Evolutionary conservation across 2,329 filamentous ascomycete species (phyloP).

Genomic region (Volutella citrinella): DNA sequence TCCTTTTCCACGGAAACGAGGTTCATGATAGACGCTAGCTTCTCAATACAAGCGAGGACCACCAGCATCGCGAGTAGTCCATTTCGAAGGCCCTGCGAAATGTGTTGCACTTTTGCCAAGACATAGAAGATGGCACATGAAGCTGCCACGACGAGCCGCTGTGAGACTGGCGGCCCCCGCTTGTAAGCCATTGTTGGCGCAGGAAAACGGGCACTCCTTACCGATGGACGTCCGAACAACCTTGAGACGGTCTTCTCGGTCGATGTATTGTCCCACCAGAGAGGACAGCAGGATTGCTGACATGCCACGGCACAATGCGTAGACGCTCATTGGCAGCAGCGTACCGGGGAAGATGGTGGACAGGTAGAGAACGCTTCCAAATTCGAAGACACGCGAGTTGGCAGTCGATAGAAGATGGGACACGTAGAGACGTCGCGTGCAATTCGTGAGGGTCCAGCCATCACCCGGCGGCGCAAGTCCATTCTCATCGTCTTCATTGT

Average conservation of each 20-base stretch:
- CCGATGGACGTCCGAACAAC: slow-evolving; percentile 50
- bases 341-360: slow-evolving; percentile 55
- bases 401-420: slow-evolving; percentile 63
- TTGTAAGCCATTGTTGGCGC: too few species aligned
- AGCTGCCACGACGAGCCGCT: slow-evolving; percentile 42
- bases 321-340: slow-evolving; percentile 65
- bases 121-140: slow-evolving; percentile 46
- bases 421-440: slow-evolving; percentile 43
- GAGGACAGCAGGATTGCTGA: slow-evolving; percentile 58
- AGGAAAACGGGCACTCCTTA: slow-evolving; percentile 6
- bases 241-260: slow-evolving; percentile 48
- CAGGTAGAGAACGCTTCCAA: slow-evolving; percentile 58
- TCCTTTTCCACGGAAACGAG: slow-evolving; percentile 68
- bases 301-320: slow-evolving; percentile 59
- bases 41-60: slow-evolving; percentile 65
- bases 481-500: neutral
- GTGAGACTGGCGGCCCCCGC: too few species aligned
- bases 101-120: slow-evolving; percentile 8
- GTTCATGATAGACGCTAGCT: slow-evolving; percentile 63
- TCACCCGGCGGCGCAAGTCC: neutral
- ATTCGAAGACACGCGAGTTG: slow-evolving; percentile 64
- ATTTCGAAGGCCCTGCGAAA: slow-evolving; percentile 8
- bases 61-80: slow-evolving; percentile 36
- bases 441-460: slow-evolving; percentile 16
- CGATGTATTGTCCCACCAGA: slow-evolving; percentile 57